Conservation (phyloP, 208 protist species). For the Willaertia magna region DNA sequence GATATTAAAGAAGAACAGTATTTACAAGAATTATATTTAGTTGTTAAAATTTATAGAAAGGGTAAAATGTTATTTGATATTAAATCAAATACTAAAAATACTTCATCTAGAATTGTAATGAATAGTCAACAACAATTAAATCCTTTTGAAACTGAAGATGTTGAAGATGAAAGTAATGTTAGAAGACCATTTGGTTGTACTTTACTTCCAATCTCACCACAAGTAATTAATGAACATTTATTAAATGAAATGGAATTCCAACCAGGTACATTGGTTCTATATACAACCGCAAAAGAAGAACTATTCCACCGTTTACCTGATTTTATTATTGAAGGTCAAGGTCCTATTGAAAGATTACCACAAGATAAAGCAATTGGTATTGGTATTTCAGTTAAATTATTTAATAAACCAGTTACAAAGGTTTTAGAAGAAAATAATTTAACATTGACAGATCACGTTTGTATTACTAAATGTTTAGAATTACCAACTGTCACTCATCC, state of each 20-base stretch:
- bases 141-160: background rate
- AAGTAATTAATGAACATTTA: background rate
- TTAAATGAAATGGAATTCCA: background rate
- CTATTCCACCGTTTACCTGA: background rate
- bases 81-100: background rate
- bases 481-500: background rate
- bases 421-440: background rate
- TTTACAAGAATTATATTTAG: background rate
- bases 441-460: no score
- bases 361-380: background rate
- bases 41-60: conserved; percentile 8
- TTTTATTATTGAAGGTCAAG: background rate
- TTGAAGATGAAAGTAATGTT: background rate
- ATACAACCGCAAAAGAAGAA: background rate
- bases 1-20: background rate
- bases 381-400: background rate
- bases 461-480: background rate
- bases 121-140: no score
- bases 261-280: background rate
- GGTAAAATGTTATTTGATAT: background rate
- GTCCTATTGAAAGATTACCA: background rate
- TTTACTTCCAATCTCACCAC: background rate
- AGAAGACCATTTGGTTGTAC: background rate
- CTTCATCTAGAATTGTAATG: background rate
- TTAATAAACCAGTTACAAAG: background rate